Base-by-base conservation (phyloP, 2,329 filamentous ascomycete genomes). In the Colletotrichum sp. region DNA sequence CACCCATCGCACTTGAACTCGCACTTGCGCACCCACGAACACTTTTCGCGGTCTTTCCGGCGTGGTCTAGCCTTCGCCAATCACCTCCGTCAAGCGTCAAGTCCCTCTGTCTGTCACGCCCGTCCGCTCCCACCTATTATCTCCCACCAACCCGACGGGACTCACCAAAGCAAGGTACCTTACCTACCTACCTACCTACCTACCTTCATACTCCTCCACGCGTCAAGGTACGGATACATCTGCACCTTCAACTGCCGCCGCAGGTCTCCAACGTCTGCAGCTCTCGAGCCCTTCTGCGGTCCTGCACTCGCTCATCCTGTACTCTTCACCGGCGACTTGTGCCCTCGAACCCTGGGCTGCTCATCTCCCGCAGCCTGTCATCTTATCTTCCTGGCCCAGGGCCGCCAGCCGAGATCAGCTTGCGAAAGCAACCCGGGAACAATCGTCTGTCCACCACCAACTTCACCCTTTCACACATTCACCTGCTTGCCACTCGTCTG, bases 331-430 rank as follows among this genome's bases (percentile, higher is more conserved):
- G 34, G 36, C 36, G 71, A 36, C 32, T 18, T 62, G 44, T 52
- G 30, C 39, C 44, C 62, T 30, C 73, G 63, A 34, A 63, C 69
- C 73, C 55, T 72, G 32, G 63, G 44, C 57, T 63, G 73, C 73
- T 72, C 73, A 73, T 76, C 64, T 73, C 73, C 73, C 73, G 69
- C 63, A 68, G 70, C 73, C 73, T 76, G 30, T 60, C 70, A 68
- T 73, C 73, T 73, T 60, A 69, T 76, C 63, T 69, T 64, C 30
- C 73, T 73, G 57, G 73, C 57, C 32, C 36, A 30, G 66, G 52
- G 68, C 68, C 21, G 63, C 70, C 70, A 69, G 57, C 73, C 70
- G 64, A 73, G 70, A 76, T 65, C 64, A 72, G 57, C 65, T 32
- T 59, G 64, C 39, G 69, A 59, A 36, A 68, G 72, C 32, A 32